phyloP scores from a whole-genome alignment of 805 yeast species.

The Lipomyces chichibuensis region DNA sequence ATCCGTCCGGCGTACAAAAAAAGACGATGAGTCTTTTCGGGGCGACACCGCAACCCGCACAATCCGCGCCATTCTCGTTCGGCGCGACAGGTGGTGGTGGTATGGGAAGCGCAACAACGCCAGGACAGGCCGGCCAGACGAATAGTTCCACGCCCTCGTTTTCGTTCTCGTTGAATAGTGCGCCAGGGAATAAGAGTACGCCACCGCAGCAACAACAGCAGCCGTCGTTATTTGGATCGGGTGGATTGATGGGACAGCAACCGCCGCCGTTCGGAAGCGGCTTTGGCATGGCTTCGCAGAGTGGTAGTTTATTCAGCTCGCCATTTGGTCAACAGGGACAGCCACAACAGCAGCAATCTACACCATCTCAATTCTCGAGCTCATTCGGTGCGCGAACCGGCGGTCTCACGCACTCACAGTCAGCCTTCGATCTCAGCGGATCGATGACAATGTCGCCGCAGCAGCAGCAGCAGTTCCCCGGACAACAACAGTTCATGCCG shows the following conservation, averaged over 20 bases:
- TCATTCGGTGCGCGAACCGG: background rate
- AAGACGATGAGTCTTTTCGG: background rate
- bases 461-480: conserved; percentile 34
- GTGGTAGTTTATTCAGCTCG: background rate
- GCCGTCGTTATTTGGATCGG: background rate
- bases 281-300: background rate
- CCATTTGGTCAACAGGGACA: conserved; percentile 5
- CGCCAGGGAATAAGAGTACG: background rate
- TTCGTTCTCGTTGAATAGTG: background rate
- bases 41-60: background rate
- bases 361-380: background rate
- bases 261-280: conserved; percentile 3
- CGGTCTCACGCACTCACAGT: conserved; percentile 26
- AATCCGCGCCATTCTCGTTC: background rate
- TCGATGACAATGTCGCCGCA: conserved; percentile 34
- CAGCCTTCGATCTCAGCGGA: conserved; percentile 25
- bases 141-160: background rate
- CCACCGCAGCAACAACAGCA: conserved; percentile 7
- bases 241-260: background rate
- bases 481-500: conserved; percentile 24
- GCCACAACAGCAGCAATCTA: conserved; percentile 12
- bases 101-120: background rate
- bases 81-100: background rate
- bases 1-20: background rate
- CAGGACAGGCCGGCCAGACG: background rate